A percentile compares a stretch with the other conserved stretches of the same genome.
Evolutionary conservation across 805 yeast genomes (phyloP).

Genomic region (Candida jianshihensis): DNA sequence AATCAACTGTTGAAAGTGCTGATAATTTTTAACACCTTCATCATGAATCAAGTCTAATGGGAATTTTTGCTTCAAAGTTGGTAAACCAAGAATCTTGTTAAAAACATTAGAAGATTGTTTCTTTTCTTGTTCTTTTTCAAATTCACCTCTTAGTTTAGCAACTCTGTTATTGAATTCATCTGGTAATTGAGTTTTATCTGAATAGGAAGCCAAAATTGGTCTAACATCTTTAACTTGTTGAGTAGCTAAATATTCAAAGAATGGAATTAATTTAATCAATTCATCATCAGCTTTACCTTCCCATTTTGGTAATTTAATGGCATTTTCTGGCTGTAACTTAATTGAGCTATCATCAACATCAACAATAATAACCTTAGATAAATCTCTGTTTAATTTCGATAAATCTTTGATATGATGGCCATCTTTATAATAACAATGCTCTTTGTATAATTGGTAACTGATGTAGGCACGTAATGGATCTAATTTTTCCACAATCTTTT

Average conservation of each 20-base stretch:
- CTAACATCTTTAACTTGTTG: constrained; percentile 83
- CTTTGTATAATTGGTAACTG: constrained; percentile 81
- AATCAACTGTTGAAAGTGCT: constrained; percentile 70
- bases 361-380: constrained; percentile 69
- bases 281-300: constrained; percentile 77
- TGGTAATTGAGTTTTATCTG: constrained; percentile 59
- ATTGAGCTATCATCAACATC: constrained; percentile 72
- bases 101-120: constrained; percentile 43
- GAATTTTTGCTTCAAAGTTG: constrained; percentile 38
- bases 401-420: constrained; percentile 89
- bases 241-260: constrained; percentile 90
- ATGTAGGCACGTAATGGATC: constrained; percentile 91
- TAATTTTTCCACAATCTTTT: constrained; percentile 75
- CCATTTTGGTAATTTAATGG: constrained; percentile 84
- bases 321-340: constrained; percentile 87
- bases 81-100: constrained; percentile 59
- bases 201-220: constrained; percentile 72
- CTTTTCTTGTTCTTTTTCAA: constrained; percentile 46
- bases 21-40: constrained; percentile 86
- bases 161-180: constrained; percentile 81
- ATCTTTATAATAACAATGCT: constrained; percentile 79
- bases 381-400: constrained; percentile 83
- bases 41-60: constrained; percentile 87
- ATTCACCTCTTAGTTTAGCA: constrained; percentile 60
- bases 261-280: constrained; percentile 77